Base-by-base conservation (phyloP, 352 stramenopile genomes). In the Phytophthora rubi region DNA sequence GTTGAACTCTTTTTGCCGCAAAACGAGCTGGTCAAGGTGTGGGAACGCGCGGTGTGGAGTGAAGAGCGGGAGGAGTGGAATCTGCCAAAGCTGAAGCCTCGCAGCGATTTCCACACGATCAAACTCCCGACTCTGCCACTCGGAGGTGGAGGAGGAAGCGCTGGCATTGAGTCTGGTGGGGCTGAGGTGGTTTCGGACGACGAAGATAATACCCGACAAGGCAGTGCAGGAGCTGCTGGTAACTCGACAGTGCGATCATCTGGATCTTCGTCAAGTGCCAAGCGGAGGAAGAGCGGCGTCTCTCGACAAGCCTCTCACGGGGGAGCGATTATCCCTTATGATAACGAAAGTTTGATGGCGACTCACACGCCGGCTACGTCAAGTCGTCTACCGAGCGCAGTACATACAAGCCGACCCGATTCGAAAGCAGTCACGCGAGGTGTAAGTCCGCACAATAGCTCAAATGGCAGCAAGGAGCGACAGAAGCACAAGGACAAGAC, bases 21-120 rank as follows among this genome's bases (percentile, higher is more conserved):
- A 55, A 94, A 91, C 30, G 90, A 97, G 48, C 71, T 97, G 5
- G 82, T 93, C 16, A 94, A 96, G 57, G 88, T 97, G 15, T 97
- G 90, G 89, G 88, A 97, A 42, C 88, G 88, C 37, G 86, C 88
- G 0, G 75, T 95, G 7, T 97, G 90, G 86, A 77, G 73, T 53
- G 91, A 97, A 45, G 89, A 97, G 21, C 77, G 87, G 4, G 88
- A 93, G 37, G 82, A 91, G 48, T 95, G 88, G 88, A 78, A 78
- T 32, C 55, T 95, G 12, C 88, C 88, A 18, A 90, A 82, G 63
- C 78, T 95, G 28, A 94, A 90, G 39, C 82, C 85, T 5, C 84
- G 88, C 6, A 91, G 86, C 47, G 88, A 95, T 45, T 95, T 93
- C 58, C 87, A 92, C 45, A 92, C 82, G 55, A 83, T 95, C 49